Evolutionary conservation across 441 rosid genomes (phyloP).

Genomic region (Eruca vesicaria): DNA sequence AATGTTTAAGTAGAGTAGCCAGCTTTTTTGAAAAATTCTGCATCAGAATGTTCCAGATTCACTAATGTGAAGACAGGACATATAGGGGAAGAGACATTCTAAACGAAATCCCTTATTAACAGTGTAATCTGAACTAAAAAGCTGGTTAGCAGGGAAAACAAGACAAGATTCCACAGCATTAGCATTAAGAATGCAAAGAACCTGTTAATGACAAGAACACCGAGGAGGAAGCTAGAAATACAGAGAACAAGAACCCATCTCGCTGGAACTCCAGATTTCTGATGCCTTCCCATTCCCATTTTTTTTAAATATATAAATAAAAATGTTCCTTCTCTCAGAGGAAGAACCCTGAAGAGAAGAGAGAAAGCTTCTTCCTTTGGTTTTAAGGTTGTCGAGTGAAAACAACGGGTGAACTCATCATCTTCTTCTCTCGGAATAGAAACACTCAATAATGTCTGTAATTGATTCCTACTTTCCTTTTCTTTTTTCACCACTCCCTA

Average conservation of each 20-base stretch:
- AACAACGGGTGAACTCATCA: conserved; percentile 42
- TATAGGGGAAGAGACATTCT: conserved; percentile 12
- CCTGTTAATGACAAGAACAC: conserved; percentile 92
- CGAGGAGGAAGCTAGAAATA: conserved; percentile 87
- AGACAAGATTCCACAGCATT: conserved; percentile 44
- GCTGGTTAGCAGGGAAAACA: conserved; percentile 27
- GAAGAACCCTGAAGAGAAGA: conserved; percentile 37
- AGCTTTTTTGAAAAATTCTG: conserved; percentile 29
- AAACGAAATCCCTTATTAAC: conserved; percentile 2
- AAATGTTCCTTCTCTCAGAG: neutral
- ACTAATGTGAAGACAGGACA: conserved; percentile 14
- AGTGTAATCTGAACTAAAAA: conserved; percentile 24
- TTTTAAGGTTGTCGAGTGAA: conserved; percentile 39
- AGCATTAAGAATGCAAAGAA: conserved; percentile 22
- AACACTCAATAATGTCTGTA: conserved; percentile 19
- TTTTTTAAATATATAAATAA: neutral
- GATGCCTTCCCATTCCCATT: conserved; percentile 83
- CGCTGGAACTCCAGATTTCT: conserved; percentile 75
- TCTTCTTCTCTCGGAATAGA: conserved; percentile 18
- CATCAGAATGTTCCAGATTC: conserved; percentile 26
- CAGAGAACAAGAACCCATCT: conserved; percentile 83
- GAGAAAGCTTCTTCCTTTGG: conserved; percentile 34
- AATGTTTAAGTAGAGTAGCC: neutral
- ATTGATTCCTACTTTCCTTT: conserved; percentile 14
- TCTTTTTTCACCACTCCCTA: conserved; percentile 14